These are phyloP conservation scores for peach (Prunus persica) DNA, from an alignment of 306 rosid genomes.

Conservation along the genomic window DNA sequence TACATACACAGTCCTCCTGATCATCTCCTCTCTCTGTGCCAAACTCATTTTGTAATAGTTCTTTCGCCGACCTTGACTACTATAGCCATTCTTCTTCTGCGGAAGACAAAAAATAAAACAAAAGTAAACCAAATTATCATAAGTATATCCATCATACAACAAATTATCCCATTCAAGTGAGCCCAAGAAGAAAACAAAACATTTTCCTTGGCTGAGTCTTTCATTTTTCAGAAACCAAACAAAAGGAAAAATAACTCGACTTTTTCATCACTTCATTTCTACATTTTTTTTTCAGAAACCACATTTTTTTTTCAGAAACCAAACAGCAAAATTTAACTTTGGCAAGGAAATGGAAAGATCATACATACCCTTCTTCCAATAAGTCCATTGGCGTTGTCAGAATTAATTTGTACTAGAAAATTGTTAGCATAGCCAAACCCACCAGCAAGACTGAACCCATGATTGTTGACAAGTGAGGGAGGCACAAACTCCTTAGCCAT, in stretches of 20 bases:
- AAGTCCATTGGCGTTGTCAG: slow-evolving; percentile 48
- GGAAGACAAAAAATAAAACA: neutral
- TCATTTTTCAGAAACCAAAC: slow-evolving; percentile 11
- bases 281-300: slow-evolving; percentile 11
- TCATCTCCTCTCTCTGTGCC: slow-evolving; percentile 86
- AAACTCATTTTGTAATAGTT: slow-evolving; percentile 57
- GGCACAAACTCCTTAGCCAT: slow-evolving; percentile 99
- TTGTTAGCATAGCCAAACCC: slow-evolving; percentile 65
- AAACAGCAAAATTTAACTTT: neutral
- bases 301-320: slow-evolving; percentile 10
- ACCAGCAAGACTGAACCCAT: slow-evolving; percentile 43
- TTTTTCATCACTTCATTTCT: neutral
- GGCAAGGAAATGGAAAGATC: neutral
- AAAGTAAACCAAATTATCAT: neutral
- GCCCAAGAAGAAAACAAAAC: neutral
- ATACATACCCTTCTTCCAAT: slow-evolving; percentile 57
- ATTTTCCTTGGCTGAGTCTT: neutral
- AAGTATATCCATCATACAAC: neutral
- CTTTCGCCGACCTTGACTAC: slow-evolving; percentile 68
- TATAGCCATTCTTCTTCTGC: slow-evolving; percentile 88
- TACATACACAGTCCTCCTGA: slow-evolving; percentile 90
- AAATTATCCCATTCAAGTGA: neutral
- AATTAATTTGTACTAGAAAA: slow-evolving; percentile 31
- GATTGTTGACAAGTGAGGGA: slow-evolving; percentile 56
- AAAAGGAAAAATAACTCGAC: neutral